Percentiles rank a stretch among this genome's conserved stretches.
Conservation (phyloP, 1,284 basidiomycete species). For the Volvariella volvacea region DNA sequence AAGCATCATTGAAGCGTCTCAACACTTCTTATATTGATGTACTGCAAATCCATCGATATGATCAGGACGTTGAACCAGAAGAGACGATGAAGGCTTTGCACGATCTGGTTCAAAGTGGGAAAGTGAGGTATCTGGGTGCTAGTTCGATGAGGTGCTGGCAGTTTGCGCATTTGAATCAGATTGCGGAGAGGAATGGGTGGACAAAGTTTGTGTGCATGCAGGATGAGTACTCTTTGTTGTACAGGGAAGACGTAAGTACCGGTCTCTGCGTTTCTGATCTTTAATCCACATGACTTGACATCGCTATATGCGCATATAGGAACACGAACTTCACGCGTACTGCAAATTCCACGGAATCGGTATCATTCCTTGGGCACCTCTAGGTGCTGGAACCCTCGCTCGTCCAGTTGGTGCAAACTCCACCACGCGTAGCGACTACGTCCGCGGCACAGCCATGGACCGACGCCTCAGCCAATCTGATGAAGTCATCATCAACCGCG, state of each 20-base stretch:
- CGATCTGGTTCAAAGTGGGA: conserved; percentile 53
- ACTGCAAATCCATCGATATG: conserved; percentile 34
- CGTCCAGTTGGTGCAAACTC: conserved; percentile 20
- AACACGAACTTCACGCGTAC: conserved; percentile 16
- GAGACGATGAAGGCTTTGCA: conserved; percentile 53
- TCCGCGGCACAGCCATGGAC: conserved; percentile 6
- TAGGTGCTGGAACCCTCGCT: conserved; percentile 29
- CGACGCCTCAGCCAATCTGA: conserved; percentile 5
- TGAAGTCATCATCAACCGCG: conserved; percentile 18
- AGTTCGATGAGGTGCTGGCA: conserved; percentile 36
- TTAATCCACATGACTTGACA: neutral
- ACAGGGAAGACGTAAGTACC: conserved; percentile 43
- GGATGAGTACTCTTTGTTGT: conserved; percentile 45
- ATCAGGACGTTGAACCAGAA: conserved; percentile 9
- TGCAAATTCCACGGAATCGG: conserved; percentile 29
- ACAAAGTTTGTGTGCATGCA: conserved; percentile 65
- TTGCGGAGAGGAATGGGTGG: conserved; percentile 24
- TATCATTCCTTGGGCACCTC: conserved; percentile 32
- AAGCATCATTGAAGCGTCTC: conserved; percentile 38
- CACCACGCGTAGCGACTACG: conserved; percentile 8
- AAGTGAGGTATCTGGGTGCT: conserved; percentile 62
- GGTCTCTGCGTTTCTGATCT: neutral
- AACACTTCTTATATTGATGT: conserved; percentile 47
- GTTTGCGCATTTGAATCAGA: conserved; percentile 27
- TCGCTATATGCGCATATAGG: too few species aligned